Evolutionary conservation across 768 basidiomycete species (phyloP), one percentile per base, ranked within the genome.

Genomic region (Boletus coccyginus): DNA sequence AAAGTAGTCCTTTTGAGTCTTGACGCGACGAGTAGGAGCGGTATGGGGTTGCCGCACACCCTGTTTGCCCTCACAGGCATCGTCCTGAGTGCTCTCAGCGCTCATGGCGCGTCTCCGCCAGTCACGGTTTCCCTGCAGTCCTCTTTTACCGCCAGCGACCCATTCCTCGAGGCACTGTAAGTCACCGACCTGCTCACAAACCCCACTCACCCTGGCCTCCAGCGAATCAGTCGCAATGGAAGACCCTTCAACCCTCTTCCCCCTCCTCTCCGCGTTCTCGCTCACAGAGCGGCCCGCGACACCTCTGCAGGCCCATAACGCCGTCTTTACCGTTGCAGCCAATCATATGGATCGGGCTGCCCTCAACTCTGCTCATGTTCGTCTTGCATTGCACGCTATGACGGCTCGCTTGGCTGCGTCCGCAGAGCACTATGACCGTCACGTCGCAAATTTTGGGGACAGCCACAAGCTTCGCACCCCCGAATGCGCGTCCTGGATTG

Each of bases 161-260:
- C 70, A 16, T 51, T 71, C 19, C 60, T 71, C 16, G 70, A 71
- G 45, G 70, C 70, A 33, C 41, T 71, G 70, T 71, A 45, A 55
- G 70, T 67, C 43, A 17, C 33, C 29, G 21, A 7, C 46, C 44
- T 48, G 11, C 19, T 12, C 31, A n/a, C 8, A 8, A 14, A 11
- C 31, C 24, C 11, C 24, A 31, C 58, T 66, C 36, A 65, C 46
- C 46, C 38, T 10, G 11, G 12, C 16, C 10, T 39, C n/a, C 32
- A 98, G 96, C 39, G 96, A 99, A 73, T 85, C 92, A 0, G 78
- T 94, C 14, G 73, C 88, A 8, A 70, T 87, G 44, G 91, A 96
- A 68, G 82, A 86, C 48, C 82, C 88, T 1, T 68, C 80, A 19
- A 75, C 82, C 16, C 93, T 93, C 75, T 93, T 95, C 69, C 84